These are phyloP conservation scores for Solanum acaule DNA, from an alignment of 257 asterid species.

Conservation along the genomic window DNA sequence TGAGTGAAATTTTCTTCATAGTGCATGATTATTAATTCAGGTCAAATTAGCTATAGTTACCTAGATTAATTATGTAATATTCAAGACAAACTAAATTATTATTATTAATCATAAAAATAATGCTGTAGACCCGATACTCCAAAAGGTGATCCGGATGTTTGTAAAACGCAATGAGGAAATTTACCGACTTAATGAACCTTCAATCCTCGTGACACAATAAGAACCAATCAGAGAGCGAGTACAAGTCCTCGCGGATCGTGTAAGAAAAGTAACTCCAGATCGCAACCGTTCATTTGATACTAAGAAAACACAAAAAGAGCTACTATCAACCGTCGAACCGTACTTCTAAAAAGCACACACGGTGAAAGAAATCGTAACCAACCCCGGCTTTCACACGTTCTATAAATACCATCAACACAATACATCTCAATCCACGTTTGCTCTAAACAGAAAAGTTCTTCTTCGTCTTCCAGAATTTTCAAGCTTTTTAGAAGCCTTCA, in stretches of 20 bases:
- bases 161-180: background rate
- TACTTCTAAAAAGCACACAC: background rate
- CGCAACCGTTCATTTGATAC: background rate
- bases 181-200: background rate
- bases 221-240: background rate
- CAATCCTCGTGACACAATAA: background rate
- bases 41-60: background rate
- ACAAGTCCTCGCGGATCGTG: background rate
- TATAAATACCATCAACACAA: background rate
- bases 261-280: background rate
- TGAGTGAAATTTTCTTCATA: background rate
- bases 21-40: background rate
- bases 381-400: background rate
- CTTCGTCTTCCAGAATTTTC: background rate
- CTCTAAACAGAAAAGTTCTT: background rate
- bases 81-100: background rate
- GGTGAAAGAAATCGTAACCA: background rate
- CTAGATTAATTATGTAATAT: too few relatives aligned
- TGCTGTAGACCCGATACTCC: background rate
- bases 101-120: too few relatives aligned
- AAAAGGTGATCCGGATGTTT: background rate
- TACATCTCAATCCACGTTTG: background rate
- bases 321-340: background rate
- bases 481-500: background rate
- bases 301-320: background rate